Evolutionary conservation across 116 monocot genomes (phyloP).

Genomic region (Papilionanthe hybrid): DNA sequence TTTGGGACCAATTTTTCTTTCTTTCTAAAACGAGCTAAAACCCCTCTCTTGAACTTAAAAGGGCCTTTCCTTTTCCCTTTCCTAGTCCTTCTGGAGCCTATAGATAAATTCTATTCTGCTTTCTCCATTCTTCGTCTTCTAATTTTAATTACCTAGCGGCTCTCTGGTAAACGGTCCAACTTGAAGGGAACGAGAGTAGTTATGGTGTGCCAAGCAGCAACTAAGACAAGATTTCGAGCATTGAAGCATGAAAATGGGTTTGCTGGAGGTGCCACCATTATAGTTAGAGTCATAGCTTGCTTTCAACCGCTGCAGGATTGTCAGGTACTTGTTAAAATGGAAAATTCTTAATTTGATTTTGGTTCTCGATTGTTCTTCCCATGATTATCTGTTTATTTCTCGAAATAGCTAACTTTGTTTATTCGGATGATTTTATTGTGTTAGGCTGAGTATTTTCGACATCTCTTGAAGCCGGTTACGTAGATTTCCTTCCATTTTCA

Average conservation of each 20-base stretch:
- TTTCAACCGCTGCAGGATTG: slow-evolving; percentile 49
- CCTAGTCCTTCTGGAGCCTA: no score
- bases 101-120: no score
- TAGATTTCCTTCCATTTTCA: slow-evolving; percentile 25
- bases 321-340: slow-evolving; percentile 22
- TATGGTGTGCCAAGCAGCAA: slow-evolving; percentile 89
- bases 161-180: not conserved
- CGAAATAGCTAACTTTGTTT: not conserved
- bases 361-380: not conserved
- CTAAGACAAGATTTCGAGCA: slow-evolving; percentile 78
- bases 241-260: slow-evolving; percentile 87
- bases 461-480: slow-evolving; percentile 76
- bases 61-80: not conserved
- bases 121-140: not conserved
- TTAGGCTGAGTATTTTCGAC: slow-evolving; percentile 82
- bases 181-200: slow-evolving; percentile 40
- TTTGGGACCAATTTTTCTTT: slow-evolving; percentile 6
- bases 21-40: not conserved
- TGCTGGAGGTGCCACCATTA: slow-evolving; percentile 44
- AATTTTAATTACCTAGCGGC: not conserved
- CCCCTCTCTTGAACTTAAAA: not conserved
- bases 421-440: not conserved
- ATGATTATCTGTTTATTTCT: not conserved
- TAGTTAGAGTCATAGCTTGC: slow-evolving; percentile 75
- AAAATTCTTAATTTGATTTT: no score